Evolutionary conservation across 352 stramenopile species (phyloP).

Genomic region (Globisporangium perplexum): DNA sequence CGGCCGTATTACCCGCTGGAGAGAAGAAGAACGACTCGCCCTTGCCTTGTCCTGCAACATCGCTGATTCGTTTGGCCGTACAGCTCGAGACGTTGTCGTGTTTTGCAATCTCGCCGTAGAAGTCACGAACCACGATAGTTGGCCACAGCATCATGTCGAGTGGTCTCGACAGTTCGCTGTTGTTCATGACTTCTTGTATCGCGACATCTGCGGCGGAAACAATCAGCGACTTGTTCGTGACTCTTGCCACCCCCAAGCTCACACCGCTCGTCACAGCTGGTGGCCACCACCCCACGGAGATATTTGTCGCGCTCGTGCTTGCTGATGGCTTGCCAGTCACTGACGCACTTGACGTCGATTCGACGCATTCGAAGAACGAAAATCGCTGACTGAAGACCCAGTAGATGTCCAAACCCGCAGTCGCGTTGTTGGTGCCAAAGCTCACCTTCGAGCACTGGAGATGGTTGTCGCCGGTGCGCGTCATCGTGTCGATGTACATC

Average conservation of each 20-base stretch:
- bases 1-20: constrained; percentile 18
- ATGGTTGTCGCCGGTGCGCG: constrained; percentile 1
- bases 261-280: constrained; percentile 54
- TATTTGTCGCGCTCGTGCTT: constrained; percentile 32
- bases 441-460: constrained; percentile 8
- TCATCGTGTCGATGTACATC: constrained; percentile 41
- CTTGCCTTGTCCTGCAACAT: constrained; percentile 12
- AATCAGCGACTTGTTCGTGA: not conserved
- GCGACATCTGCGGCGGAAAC: not conserved
- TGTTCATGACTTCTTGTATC: not conserved
- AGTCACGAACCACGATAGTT: constrained; percentile 54
- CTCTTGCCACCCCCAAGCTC: constrained; percentile 23
- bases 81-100: constrained; percentile 30
- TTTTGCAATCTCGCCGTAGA: constrained; percentile 42
- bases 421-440: constrained; percentile 35
- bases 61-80: constrained; percentile 18
- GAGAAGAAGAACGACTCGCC: constrained; percentile 41
- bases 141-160: constrained; percentile 33
- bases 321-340: constrained; percentile 3
- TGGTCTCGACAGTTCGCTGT: not conserved
- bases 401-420: constrained; percentile 42
- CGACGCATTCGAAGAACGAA: constrained; percentile 22
- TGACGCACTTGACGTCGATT: constrained; percentile 18
- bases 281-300: constrained; percentile 56
- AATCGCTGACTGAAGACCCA: constrained; percentile 52